Base-by-base conservation (phyloP, 176 grass and related monocot genomes). In the Paspalum notatum region DNA sequence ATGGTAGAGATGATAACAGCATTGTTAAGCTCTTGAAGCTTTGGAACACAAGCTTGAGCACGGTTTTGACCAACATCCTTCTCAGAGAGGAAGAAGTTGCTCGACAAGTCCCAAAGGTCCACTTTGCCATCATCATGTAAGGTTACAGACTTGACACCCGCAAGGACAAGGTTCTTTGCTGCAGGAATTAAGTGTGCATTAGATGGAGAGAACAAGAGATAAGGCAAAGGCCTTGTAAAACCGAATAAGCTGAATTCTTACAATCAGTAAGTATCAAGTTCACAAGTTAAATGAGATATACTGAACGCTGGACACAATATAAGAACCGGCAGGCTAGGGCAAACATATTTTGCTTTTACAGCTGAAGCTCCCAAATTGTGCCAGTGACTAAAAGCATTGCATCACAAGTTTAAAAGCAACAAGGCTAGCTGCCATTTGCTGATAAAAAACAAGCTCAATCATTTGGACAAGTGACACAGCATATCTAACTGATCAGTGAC, bases 111-210 rank as follows among this genome's bases (percentile, higher is more conserved):
- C 91, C 91, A 93, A 50, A 93, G 26, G 53, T 97, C 91, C 20
- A 91, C 94, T 16, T 93, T 82, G 37, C 77, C 78, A 61, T 97
- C 88, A 83, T 97, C 91, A 27, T 91, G 91, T 53, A 97, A 80
- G 52, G 84, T 91, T 77, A 97, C 81, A 14, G 94, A 97, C 63
- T 93, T 97, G 8, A 97, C 94, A 82, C 94, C 94, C 10, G 91
- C 94, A 20, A 97, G 89, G 54, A 72, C 91, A 80, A 93, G 89
- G 82, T 97, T 97, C 69, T 97, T 97, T 68, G 94, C 94, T 97
- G 89, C 77, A 88, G 60, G 22, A 58, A 82, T 47, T 58, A 84
- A 24, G 47, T 61, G 13, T 1, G 5, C 12, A 65, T 37, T 65
- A 65, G 58, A 75, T 6, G 16, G n/a, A 21, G 25, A 32, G 4